These are phyloP conservation scores for Adansonia digitata DNA, from an alignment of 345 rosid species.

Conservation along the genomic window DNA sequence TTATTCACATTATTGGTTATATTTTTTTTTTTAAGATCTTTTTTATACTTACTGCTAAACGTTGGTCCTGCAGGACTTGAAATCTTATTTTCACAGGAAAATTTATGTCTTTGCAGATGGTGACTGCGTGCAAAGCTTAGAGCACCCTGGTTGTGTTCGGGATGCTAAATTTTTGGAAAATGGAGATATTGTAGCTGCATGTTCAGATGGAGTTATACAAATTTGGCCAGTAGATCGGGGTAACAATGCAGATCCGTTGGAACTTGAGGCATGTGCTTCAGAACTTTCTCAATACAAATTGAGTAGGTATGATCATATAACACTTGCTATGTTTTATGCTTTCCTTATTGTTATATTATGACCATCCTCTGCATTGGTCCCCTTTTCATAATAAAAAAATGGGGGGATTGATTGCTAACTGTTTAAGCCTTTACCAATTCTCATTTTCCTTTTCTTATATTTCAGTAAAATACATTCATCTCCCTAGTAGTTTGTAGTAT, in stretches of 20 bases:
- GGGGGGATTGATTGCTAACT: background rate
- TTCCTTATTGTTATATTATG: background rate
- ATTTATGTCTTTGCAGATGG: slow-evolving; percentile 58
- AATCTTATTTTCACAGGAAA: background rate
- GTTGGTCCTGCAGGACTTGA: slow-evolving; percentile 4
- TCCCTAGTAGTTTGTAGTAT: background rate
- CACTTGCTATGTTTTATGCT: background rate
- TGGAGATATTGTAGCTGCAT: slow-evolving; percentile 93
- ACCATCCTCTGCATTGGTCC: too few species aligned
- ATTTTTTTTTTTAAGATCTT: slow-evolving; percentile 12
- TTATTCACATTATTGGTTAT: background rate
- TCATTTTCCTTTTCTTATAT: background rate
- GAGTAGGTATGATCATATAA: slow-evolving; percentile 57
- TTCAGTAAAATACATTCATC: background rate
- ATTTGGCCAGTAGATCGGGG: slow-evolving; percentile 69
- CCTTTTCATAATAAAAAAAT: background rate
- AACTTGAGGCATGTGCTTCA: slow-evolving; percentile 59
- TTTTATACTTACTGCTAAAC: background rate
- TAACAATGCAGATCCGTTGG: slow-evolving; percentile 59
- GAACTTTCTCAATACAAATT: slow-evolving; percentile 62
- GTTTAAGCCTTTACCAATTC: background rate
- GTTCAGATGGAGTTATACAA: slow-evolving; percentile 87
- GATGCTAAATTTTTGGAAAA: slow-evolving; percentile 84
- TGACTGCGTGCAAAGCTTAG: slow-evolving; percentile 82
- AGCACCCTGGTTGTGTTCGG: slow-evolving; percentile 99